Conservation (phyloP, 805 yeast species). For the Candida wancherniae region DNA sequence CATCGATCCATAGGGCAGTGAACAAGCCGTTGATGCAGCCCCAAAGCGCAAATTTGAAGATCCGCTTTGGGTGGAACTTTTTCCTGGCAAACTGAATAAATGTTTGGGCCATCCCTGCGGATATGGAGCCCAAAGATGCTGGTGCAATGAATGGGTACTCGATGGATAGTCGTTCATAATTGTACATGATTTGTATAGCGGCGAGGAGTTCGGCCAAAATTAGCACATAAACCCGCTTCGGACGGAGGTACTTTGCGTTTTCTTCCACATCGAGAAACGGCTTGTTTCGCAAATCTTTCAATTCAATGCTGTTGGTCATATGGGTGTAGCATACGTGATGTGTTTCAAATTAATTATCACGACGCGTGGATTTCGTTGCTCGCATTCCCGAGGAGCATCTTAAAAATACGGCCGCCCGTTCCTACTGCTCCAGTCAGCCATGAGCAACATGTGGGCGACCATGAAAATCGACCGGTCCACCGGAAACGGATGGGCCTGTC, state of each 20-base stretch:
- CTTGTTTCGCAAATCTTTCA: conserved; percentile 14
- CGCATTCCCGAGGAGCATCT: too few relatives aligned
- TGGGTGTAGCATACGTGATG: too few relatives aligned
- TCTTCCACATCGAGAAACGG: conserved; percentile 15
- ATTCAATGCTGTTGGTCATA: conserved; percentile 15
- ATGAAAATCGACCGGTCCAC: too few relatives aligned
- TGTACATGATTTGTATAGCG: conserved; percentile 24
- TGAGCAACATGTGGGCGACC: too few relatives aligned
- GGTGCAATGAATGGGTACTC: conserved; percentile 31
- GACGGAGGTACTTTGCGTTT: conserved; percentile 2
- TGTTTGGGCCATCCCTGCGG: conserved; percentile 42
- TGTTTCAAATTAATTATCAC: too few relatives aligned
- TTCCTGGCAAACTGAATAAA: conserved; percentile 30
- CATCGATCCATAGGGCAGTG: conserved; percentile 52
- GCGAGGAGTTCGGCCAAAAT: conserved; percentile 25
- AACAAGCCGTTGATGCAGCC: conserved; percentile 56
- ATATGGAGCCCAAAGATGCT: conserved; percentile 32
- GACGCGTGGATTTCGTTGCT: too few relatives aligned
- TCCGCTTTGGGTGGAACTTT: conserved; percentile 27
- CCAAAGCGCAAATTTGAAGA: conserved; percentile 51
- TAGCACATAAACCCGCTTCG: conserved; percentile 13
- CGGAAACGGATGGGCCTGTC: too few relatives aligned
- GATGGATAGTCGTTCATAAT: conserved; percentile 23
- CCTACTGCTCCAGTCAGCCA: too few relatives aligned
- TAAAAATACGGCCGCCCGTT: too few relatives aligned